A percentile compares a stretch with the other conserved stretches of the same genome.
These are phyloP conservation scores for Zopfochytrium polystomum DNA, from an alignment of 371 early-diverging fungal genomes.

Conservation along the genomic window DNA sequence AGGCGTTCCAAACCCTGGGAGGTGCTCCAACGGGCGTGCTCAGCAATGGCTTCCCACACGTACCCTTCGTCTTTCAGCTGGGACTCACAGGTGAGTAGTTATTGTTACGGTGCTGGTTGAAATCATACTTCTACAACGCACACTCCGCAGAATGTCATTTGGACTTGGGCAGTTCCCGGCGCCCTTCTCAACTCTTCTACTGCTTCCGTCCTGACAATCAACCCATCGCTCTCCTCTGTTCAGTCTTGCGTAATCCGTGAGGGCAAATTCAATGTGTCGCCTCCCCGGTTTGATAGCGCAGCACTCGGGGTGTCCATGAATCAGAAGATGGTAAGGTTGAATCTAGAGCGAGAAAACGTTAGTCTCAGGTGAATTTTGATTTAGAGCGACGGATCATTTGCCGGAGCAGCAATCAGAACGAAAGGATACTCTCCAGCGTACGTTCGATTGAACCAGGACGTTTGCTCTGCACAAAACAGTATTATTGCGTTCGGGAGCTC, in stretches of 20 bases:
- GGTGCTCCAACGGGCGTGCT: too few species aligned
- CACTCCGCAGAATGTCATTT: too few species aligned
- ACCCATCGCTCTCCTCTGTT: neutral
- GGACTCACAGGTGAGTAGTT: too few species aligned
- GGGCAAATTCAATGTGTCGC: neutral
- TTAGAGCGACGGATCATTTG: constrained; percentile 1
- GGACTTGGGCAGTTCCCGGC: too few species aligned
- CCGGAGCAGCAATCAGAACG: constrained; percentile 8
- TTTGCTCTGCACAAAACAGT: constrained; percentile 9
- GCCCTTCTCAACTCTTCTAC: neutral
- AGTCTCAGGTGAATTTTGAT: neutral
- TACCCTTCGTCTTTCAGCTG: too few species aligned
- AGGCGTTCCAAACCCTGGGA: too few species aligned
- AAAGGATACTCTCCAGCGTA: constrained; percentile 8
- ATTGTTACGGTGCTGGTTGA: too few species aligned
- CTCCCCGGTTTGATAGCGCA: neutral
- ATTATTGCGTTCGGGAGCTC: constrained; percentile 8
- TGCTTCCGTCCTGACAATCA: neutral
- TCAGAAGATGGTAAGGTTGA: neutral
- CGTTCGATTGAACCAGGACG: constrained; percentile 2
- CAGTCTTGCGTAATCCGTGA: neutral
- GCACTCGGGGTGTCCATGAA: constrained; percentile 5
- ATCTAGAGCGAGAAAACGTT: neutral
- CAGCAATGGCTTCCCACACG: too few species aligned
- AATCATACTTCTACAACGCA: too few species aligned